Evolutionary conservation across 306 rosid genomes (phyloP).

Genomic region (Vigna hirtella): DNA sequence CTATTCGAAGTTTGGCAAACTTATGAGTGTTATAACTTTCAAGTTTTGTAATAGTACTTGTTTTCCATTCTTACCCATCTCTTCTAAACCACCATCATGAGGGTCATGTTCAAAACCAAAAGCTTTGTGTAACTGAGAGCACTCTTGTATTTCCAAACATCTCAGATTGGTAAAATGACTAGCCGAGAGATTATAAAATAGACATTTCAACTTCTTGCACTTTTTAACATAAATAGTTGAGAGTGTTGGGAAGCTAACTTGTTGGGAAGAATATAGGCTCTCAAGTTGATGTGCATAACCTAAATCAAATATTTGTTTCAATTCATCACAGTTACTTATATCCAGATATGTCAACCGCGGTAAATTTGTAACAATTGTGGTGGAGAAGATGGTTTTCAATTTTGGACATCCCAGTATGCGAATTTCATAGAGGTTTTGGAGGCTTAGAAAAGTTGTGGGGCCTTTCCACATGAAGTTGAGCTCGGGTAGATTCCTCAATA

Average conservation of each 20-base stretch:
- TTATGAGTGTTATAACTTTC: neutral
- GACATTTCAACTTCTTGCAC: neutral
- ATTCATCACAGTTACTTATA: neutral
- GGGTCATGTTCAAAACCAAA: neutral
- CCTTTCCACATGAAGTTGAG: neutral
- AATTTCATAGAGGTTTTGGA: neutral
- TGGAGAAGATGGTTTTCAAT: neutral
- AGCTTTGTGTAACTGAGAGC: neutral
- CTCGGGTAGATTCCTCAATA: accelerated
- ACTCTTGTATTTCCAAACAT: neutral
- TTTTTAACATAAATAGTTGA: neutral
- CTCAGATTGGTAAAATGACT: neutral
- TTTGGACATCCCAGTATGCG: neutral
- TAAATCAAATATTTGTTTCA: neutral
- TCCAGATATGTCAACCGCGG: accelerated
- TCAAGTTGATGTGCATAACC: neutral
- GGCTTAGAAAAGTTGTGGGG: neutral
- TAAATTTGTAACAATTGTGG: neutral
- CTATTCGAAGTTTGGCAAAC: neutral
- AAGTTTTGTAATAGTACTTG: neutral
- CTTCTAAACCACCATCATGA: neutral
- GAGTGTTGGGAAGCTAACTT: neutral
- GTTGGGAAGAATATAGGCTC: neutral
- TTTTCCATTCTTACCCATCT: neutral
- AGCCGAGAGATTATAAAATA: neutral